Conservation (phyloP, 2,329 filamentous ascomycete genomes). For the Pseudocercospora macadamiae region DNA sequence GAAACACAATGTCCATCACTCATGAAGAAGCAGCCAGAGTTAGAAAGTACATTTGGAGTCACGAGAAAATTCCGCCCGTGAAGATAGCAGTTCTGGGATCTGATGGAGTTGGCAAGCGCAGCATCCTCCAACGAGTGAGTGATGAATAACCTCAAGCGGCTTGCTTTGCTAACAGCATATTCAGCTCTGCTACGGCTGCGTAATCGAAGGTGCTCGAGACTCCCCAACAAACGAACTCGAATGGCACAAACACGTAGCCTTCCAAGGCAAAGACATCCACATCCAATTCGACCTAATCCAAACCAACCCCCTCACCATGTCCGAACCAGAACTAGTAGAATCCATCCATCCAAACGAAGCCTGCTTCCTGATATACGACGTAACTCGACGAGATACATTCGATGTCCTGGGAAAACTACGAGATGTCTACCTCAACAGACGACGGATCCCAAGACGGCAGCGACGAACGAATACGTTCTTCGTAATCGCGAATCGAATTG, state of each 20-base stretch:
- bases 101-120: slow-evolving; percentile 16
- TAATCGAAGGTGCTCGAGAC: slow-evolving; percentile 8
- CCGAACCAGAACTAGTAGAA: slow-evolving; percentile 6
- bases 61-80: slow-evolving; percentile 15
- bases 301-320: neutral
- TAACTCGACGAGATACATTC: slow-evolving; percentile 11
- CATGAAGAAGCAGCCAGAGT: slow-evolving; percentile 12
- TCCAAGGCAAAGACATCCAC: slow-evolving; percentile 16
- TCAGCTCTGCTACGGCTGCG: slow-evolving; percentile 17
- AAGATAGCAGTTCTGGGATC: slow-evolving; percentile 15
- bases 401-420: slow-evolving; percentile 11
- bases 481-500: slow-evolving; percentile 13
- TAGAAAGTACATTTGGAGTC: slow-evolving; percentile 15
- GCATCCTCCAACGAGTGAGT: slow-evolving; percentile 15
- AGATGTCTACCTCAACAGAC: neutral
- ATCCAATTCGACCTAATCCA: slow-evolving; percentile 15
- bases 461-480: slow-evolving; percentile 11
- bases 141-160: no score
- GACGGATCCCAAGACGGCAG: slow-evolving; percentile 13
- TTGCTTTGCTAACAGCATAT: neutral
- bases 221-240: slow-evolving; percentile 10
- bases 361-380: slow-evolving; percentile 18
- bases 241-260: slow-evolving; percentile 19
- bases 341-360: slow-evolving; percentile 13
- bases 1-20: slow-evolving; percentile 15